These are phyloP conservation scores for Meripilus lineatus DNA, from an alignment of 1,284 basidiomycete species.

Conservation along the genomic window DNA sequence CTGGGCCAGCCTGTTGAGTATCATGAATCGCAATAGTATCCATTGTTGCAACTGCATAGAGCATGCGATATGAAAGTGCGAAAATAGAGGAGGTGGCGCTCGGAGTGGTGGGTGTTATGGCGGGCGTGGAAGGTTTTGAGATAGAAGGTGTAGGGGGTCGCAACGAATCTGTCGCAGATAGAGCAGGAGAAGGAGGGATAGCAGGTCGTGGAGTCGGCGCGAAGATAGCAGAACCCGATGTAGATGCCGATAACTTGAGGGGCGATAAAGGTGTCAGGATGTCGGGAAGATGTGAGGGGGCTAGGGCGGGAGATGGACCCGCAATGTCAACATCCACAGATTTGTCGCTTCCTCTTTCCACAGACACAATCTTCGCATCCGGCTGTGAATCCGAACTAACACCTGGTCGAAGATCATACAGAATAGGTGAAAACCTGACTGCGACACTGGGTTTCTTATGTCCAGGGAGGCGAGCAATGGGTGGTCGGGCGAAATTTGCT, in stretches of 20 bases:
- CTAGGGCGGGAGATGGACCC: conserved; percentile 16
- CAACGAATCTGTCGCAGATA: conserved; percentile 50
- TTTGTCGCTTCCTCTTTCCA: conserved; percentile 73
- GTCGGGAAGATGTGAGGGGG: conserved; percentile 13
- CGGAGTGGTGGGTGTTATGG: conserved; percentile 20
- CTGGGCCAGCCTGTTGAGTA: conserved; percentile 91
- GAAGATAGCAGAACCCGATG: conserved; percentile 19
- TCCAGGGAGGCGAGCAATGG: conserved; percentile 92
- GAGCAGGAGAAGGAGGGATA: conserved; percentile 49
- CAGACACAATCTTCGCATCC: conserved; percentile 47
- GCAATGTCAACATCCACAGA: conserved; percentile 51
- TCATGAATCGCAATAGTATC: conserved; percentile 96
- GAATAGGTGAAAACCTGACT: conserved; percentile 88
- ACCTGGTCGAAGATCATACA: conserved; percentile 80
- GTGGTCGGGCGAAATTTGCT: conserved; percentile 86
- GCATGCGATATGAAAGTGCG: conserved; percentile 88
- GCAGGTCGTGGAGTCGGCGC: conserved; percentile 28
- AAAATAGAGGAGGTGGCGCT: conserved; percentile 62
- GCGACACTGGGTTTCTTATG: conserved; percentile 95
- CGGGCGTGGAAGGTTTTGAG: conserved; percentile 53
- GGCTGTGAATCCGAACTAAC: conserved; percentile 38
- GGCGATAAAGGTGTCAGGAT: conserved; percentile 13
- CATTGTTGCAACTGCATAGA: conserved; percentile 96
- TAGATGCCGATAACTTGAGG: conserved; percentile 12
- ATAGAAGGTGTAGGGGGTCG: conserved; percentile 51